A percentile compares a stretch with the other conserved stretches of the same genome.
Conservation (phyloP, 176 grass and related monocot genomes). For the Lolium rigidum region DNA sequence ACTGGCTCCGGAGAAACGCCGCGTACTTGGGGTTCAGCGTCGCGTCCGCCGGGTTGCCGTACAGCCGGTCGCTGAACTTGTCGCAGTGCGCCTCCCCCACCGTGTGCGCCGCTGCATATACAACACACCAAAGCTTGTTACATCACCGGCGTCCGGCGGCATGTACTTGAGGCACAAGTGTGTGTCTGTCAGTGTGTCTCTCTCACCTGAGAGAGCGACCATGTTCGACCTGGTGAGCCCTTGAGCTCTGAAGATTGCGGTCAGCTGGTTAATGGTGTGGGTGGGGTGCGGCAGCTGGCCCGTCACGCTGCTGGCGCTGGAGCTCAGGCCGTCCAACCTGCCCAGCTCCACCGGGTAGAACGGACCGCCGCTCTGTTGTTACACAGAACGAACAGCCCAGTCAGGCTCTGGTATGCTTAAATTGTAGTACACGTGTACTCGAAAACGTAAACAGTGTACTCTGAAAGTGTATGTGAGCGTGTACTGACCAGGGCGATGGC, state of each 20-base stretch:
- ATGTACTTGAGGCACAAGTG: too few relatives aligned
- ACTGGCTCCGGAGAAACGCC: slow-evolving; percentile 48
- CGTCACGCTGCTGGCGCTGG: slow-evolving; percentile 53
- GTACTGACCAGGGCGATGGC: slow-evolving; percentile 59
- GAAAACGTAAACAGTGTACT: not conserved
- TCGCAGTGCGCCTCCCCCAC: slow-evolving; percentile 76
- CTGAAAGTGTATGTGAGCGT: not conserved
- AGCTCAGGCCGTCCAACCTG: slow-evolving; percentile 70
- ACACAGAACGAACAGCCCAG: not conserved
- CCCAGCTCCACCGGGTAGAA: slow-evolving; percentile 76
- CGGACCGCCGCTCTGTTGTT: slow-evolving; percentile 67
- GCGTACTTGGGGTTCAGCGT: slow-evolving; percentile 63
- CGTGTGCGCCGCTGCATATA: slow-evolving; percentile 55
- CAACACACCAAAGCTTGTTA: too few relatives aligned
- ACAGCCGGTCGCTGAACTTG: slow-evolving; percentile 64
- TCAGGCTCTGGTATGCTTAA: not conserved
- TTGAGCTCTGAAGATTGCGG: slow-evolving; percentile 51
- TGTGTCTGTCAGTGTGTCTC: too few relatives aligned
- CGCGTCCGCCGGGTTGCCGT: slow-evolving; percentile 50
- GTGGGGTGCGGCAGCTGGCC: slow-evolving; percentile 56
- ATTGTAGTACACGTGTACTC: not conserved
- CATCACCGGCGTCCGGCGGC: too few relatives aligned
- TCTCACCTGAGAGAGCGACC: slow-evolving; percentile 58
- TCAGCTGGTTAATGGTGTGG: slow-evolving; percentile 52
- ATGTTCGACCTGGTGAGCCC: slow-evolving; percentile 62